These are phyloP conservation scores for Aureobasidium vineae DNA, from an alignment of 2,329 filamentous ascomycete genomes.

Conservation along the genomic window DNA sequence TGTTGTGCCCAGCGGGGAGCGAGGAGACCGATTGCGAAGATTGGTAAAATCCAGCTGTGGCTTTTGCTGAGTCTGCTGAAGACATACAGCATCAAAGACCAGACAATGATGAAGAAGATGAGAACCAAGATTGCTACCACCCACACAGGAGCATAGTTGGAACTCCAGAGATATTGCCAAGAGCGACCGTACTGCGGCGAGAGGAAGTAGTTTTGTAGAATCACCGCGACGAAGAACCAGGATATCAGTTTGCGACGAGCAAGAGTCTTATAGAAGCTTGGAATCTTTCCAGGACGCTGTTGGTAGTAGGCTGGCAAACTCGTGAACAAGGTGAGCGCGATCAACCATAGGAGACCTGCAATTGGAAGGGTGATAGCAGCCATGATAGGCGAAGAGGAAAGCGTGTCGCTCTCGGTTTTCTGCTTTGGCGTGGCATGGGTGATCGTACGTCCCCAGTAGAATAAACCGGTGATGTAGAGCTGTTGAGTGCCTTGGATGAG, in stretches of 20 bases:
- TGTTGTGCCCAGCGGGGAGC: slow-evolving; percentile 67
- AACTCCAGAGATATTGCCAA: slow-evolving; percentile 63
- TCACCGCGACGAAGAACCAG: slow-evolving; percentile 64
- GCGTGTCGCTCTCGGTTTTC: slow-evolving; percentile 42
- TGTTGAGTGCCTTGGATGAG: slow-evolving; percentile 66
- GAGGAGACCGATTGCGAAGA: slow-evolving; percentile 65
- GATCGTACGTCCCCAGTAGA: slow-evolving; percentile 64
- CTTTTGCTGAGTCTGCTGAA: slow-evolving; percentile 58
- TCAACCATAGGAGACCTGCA: slow-evolving; percentile 55
- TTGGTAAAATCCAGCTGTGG: slow-evolving; percentile 65
- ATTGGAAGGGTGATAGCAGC: slow-evolving; percentile 58
- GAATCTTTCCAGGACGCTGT: slow-evolving; percentile 61
- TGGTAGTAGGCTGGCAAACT: slow-evolving; percentile 66
- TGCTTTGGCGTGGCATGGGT: slow-evolving; percentile 42
- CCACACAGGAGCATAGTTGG: slow-evolving; percentile 56
- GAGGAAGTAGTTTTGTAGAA: slow-evolving; percentile 67
- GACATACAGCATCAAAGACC: slow-evolving; percentile 53
- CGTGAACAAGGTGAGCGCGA: slow-evolving; percentile 56
- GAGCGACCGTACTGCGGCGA: slow-evolving; percentile 65
- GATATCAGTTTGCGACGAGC: slow-evolving; percentile 62
- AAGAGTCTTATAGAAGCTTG: slow-evolving; percentile 63
- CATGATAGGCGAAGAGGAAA: slow-evolving; percentile 33
- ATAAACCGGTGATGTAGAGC: slow-evolving; percentile 62
- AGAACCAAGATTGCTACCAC: slow-evolving; percentile 57
- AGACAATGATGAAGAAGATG: slow-evolving; percentile 56